Conservation (phyloP, 345 rosid species). For the Aethionema arabicum region DNA sequence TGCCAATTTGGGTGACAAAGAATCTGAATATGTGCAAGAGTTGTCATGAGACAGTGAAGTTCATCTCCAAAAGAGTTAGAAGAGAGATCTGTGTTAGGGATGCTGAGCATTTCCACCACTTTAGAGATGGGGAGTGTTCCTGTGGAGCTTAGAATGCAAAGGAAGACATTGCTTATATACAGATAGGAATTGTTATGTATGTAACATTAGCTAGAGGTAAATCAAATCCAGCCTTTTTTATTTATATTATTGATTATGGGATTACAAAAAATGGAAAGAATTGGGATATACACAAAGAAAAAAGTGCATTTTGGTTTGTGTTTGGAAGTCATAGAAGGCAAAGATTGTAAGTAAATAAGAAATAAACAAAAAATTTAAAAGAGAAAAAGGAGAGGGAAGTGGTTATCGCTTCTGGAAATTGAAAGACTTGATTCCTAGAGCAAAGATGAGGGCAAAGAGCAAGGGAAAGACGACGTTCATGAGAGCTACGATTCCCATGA, state of each 20-base stretch:
- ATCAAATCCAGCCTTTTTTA: conserved; percentile 2
- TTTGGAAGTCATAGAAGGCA: not conserved
- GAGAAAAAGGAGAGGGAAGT: not conserved
- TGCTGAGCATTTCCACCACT: conserved; percentile 75
- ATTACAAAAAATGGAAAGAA: conserved; percentile 20
- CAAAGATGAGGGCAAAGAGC: conserved; percentile 66
- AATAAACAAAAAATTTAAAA: not conserved
- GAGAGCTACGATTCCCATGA: conserved; percentile 51
- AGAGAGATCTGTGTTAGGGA: conserved; percentile 82
- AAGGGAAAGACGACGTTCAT: conserved; percentile 49
- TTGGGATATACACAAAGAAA: conserved; percentile 7
- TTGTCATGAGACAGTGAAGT: conserved; percentile 68
- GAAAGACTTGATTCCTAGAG: conserved; percentile 62
- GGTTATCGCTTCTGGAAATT: conserved; percentile 68
- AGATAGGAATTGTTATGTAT: conserved; percentile 29
- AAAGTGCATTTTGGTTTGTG: not conserved
- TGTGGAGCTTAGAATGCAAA: conserved; percentile 51
- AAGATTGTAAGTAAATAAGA: not conserved
- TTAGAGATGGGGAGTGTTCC: conserved; percentile 75
- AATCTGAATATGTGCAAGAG: conserved; percentile 69
- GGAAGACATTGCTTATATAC: conserved; percentile 4
- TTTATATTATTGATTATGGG: conserved; percentile 20
- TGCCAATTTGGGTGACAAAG: conserved; percentile 76
- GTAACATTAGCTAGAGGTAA: conserved; percentile 30
- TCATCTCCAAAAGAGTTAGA: conserved; percentile 64